Conservation (phyloP, 1,284 basidiomycete genomes). For the Crepidotus sp. region DNA sequence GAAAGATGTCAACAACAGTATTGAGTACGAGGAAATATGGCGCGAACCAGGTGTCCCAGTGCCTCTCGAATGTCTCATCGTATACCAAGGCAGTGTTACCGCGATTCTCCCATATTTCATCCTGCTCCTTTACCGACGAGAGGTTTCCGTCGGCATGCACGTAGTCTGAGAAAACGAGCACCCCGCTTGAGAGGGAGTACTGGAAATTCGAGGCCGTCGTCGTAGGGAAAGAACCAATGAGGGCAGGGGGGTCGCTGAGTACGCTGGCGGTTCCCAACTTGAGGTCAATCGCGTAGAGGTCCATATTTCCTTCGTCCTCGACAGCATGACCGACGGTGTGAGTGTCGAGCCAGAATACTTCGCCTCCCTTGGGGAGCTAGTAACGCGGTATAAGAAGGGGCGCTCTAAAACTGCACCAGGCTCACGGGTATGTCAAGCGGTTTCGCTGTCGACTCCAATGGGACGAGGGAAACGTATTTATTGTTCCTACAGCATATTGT, state of each 20-base stretch:
- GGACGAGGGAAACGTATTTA: conserved; percentile 56
- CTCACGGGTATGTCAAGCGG: conserved; percentile 42
- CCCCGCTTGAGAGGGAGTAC: conserved; percentile 42
- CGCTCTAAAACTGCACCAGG: conserved; percentile 21
- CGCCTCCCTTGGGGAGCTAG: conserved; percentile 57
- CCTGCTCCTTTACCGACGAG: conserved; percentile 53
- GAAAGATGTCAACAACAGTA: not conserved
- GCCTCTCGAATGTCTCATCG: conserved; percentile 63
- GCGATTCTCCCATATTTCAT: conserved; percentile 62
- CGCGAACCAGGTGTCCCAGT: conserved; percentile 82
- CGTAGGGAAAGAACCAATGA: conserved; percentile 58
- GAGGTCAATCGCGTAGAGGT: conserved; percentile 50
- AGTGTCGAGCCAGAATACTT: conserved; percentile 67
- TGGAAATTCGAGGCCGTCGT: conserved; percentile 60
- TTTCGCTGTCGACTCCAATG: conserved; percentile 40
- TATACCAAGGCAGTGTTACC: conserved; percentile 73
- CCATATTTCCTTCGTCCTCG: conserved; percentile 36
- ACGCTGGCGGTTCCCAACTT: conserved; percentile 27
- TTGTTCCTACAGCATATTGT: conserved; percentile 41
- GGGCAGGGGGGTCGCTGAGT: conserved; percentile 28
- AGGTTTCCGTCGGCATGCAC: conserved; percentile 62
- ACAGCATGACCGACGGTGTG: conserved; percentile 63
- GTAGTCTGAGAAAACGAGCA: conserved; percentile 46
- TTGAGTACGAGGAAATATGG: not conserved
- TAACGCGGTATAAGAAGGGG: too few relatives aligned